Evolutionary conservation across 805 yeast species (phyloP), one percentile per base, ranked within the genome.

Genomic region (Torulaspora franciscae): DNA sequence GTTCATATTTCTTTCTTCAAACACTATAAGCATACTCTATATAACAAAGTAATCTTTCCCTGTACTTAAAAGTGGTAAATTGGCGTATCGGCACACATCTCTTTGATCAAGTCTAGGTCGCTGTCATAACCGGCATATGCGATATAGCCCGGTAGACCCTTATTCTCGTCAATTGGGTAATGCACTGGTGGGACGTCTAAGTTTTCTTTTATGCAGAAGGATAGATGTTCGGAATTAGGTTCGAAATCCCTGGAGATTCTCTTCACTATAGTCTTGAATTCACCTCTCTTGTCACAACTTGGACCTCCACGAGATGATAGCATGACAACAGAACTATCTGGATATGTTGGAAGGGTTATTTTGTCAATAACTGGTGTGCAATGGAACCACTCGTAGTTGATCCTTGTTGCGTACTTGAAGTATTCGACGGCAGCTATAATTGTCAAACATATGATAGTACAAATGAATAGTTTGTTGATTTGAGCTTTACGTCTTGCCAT

Each of bases 341-440:
- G 46, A 11, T 57, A 7, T 47, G 22, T 19, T 19, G 22, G 22
- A 19, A 19, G 22, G 22, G 22, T 46, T 9, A 58, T 37, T 11
- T 50, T 43, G 19, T 61, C 58, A 7, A 57, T 50, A 6, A 52
- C 43, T 10, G 72, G 67, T 9, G 73, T 70, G 47, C 75, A 71
- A 43, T 71, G 75, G 52, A 71, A 68, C 73, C 72, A 70, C 24
- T 71, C 74, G 44, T 71, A 71, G 48, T 69, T 62, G 28, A 61
- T 55, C 47, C 59, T 62, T 2, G 74, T 70, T 14, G 66, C 51
- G 42, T 67, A 69, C 49, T 71, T 71, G 58, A 71, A 71, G 47
- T 69, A 71, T 49, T 71, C 74, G 2, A 68, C 72, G 4, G 65
- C 73, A 2, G 68, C 74, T 40, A 70, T 63, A 3, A 69, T 45